Evolutionary conservation across 2,329 filamentous ascomycete genomes (phyloP), one percentile per base, ranked within the genome.

Genomic region (Ophiobolus disseminans): DNA sequence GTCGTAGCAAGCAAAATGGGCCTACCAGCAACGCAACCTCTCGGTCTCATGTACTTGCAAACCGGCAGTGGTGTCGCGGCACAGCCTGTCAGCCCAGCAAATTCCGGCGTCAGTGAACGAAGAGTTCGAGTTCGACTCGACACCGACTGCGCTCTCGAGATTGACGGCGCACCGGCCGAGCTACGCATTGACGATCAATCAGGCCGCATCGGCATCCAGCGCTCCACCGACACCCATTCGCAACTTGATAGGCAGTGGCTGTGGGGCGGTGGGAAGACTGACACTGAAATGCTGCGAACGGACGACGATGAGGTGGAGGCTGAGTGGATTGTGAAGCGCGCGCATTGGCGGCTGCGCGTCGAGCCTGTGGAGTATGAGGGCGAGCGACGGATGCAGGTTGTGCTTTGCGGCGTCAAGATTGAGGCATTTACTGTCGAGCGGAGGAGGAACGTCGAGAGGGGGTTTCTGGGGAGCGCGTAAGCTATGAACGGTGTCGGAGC

Each of bases 1-100:
- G 87, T 96, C 7, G 81, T 96, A n/a, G 85, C 88, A 2, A 87
- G 86, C 25, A 95, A 93, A 70, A 82, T 94, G 58, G 88, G 87
- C 54, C 72, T 91, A 5, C 84, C 88, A 0, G 73, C 76, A 11
- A 78, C 76, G 8, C 74, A 78, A 17, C 84, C 87, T 0, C 72
- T 89, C 1, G 87, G 88, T 6, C 74, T 89, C 28, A 79, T 89
- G 69, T 87, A 89, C 82, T 76, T 82, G 38, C 78, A 82, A 3
- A 67, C 67, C 2, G 73, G 72, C n/a, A 85, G 84, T n/a, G 86
- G 82, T 9, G 81, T 82, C 5, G 78, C 78, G 34, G 83, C 80
- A 49, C 83, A 85, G 60, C 82, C 86, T 0, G 78, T 84, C 0
- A 86, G 83, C 16, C 88, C 88, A 0, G 86, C 86, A 0, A 86